phyloP scores from a whole-genome alignment of 257 asterid species.

The Solanum gandarillasii region DNA sequence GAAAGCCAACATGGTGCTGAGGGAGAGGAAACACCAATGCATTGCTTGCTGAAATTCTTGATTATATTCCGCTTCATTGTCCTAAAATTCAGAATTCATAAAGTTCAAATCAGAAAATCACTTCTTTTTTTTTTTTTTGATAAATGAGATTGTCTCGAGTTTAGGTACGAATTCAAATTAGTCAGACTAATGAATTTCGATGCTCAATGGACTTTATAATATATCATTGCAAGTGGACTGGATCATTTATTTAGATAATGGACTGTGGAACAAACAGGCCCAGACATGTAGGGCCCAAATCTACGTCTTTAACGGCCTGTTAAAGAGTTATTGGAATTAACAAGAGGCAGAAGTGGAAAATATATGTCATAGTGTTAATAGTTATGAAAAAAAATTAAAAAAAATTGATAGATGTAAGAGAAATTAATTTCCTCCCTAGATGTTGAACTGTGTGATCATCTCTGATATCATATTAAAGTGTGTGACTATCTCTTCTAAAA shows the following conservation, averaged over 20 bases:
- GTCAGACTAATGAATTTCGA: not conserved
- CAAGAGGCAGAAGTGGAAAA: not conserved
- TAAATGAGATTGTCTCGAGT: not conserved
- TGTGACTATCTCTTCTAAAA: too few species aligned
- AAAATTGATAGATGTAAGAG: not conserved
- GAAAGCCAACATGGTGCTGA: not conserved
- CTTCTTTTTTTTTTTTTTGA: too few species aligned
- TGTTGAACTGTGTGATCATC: too few species aligned
- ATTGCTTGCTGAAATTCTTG: not conserved
- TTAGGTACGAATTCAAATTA: not conserved
- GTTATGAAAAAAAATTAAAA: too few species aligned
- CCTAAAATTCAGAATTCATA: not conserved
- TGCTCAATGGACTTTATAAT: not conserved
- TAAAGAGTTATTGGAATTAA: not conserved
- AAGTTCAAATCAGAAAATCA: rapidly evolving
- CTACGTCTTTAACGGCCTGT: not conserved
- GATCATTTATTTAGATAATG: not conserved
- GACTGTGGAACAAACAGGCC: not conserved
- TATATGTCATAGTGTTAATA: not conserved
- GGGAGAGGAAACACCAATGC: not conserved
- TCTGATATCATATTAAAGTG: too few species aligned
- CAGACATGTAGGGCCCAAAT: not conserved
- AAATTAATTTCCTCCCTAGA: not conserved
- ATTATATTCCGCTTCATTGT: not conserved
- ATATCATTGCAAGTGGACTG: not conserved